Base-by-base conservation (phyloP, 805 yeast species). In the Dipodascopsis tothii region DNA sequence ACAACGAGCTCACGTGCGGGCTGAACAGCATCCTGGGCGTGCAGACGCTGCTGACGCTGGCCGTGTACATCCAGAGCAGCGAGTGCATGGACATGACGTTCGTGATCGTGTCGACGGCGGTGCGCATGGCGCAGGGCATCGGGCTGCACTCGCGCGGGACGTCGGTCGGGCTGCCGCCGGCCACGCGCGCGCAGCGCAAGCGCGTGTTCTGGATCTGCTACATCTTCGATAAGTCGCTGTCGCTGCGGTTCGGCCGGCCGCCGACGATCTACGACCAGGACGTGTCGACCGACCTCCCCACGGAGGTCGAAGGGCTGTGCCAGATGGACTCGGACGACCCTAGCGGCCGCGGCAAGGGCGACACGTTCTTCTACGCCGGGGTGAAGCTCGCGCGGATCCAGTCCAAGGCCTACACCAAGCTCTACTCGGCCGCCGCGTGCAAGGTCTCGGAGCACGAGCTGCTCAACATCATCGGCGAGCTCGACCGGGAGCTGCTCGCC, bases 141-240 rank as follows among this genome's bases (percentile, higher is more conserved):
- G 59, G 59, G 3, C 39, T 56, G 33, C 57, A 56, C 36, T 23
- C 48, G 4, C 34, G 46, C 16, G 21, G 42, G 14, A 28, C 33
- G 3, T 30, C 39, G 9, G 28, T 21, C 17, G 54, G 50, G 2
- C 23, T 56, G 17, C 28, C 51, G 4, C 33, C 18, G n/a, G 39
- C 27, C 7, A 52, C 43, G 18, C 25, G 20, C 19, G 21, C 23
- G 4, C 47, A 46, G 34, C 37, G 59, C 27, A 44, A 45, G 33
- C 32, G 50, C 4, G 19, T 56, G 4, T 56, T 47, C 39, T 56
- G 59, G 59, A 32, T 39, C 19, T 44, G 57, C 27, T 54, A 54
- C 35, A 33, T 40, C 9, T 18, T 42, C 21, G 59, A 56, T 35
- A 43, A 51, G 27, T 46, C 39, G 7, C 22, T 37, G 33, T 39